Conservation (phyloP, 208 protist species). For the Angomonas desouzai region DNA sequence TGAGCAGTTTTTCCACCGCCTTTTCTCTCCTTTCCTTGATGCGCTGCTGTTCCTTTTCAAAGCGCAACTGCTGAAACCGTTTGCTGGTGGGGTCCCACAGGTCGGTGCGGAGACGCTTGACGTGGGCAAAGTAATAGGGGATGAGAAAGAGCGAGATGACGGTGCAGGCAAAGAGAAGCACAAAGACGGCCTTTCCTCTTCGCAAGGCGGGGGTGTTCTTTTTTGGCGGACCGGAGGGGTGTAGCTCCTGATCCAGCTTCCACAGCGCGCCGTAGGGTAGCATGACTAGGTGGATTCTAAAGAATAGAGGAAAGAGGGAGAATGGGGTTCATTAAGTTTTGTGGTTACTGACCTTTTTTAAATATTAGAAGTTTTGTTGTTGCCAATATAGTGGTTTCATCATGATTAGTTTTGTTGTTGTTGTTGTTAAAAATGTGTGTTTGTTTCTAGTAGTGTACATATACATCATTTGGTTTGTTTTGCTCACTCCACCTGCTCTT, state of each 20-base stretch:
- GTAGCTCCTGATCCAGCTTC: conserved; percentile 50
- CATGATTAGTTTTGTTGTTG: no score
- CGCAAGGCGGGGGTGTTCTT: conserved; percentile 25
- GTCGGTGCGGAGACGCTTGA: conserved; percentile 25
- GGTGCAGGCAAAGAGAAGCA: conserved; percentile 29
- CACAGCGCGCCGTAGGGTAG: conserved; percentile 50
- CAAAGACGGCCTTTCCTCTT: conserved; percentile 33
- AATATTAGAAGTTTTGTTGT: no score
- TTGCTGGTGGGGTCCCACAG: not conserved
- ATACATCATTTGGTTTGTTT: not conserved
- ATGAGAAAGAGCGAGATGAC: conserved; percentile 42
- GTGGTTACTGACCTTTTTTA: no score
- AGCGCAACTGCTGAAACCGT: not conserved
- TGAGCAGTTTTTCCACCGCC: not conserved
- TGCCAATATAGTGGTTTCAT: no score
- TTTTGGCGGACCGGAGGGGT: conserved; percentile 24
- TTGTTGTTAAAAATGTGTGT: not conserved
- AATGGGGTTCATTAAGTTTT: no score
- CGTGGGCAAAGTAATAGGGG: conserved; percentile 31
- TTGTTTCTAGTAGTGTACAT: not conserved
- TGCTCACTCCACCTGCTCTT: not conserved
- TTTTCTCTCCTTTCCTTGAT: conserved; percentile 9
- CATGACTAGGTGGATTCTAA: conserved; percentile 20
- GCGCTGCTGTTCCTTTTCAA: conserved; percentile 6
- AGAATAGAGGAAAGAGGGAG: not conserved